Base-by-base conservation (phyloP, 1,284 basidiomycete genomes). In the Pseudozyma flocculosa region DNA sequence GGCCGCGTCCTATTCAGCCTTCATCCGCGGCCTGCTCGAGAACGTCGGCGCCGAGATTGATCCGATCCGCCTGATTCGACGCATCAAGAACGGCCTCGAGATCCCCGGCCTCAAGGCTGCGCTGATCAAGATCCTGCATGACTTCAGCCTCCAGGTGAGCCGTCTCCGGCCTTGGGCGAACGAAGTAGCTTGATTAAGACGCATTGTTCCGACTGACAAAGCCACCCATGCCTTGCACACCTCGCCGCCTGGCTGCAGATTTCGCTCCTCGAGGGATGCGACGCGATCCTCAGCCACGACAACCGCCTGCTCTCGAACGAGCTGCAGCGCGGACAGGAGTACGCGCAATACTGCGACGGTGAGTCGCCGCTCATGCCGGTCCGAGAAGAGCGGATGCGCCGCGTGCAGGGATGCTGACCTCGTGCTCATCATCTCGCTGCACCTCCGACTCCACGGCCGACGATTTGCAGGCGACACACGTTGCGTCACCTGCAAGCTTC, bases 11-110 rank as follows among this genome's bases (percentile, higher is more conserved):
- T 26, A 23, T 40, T 15, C 72, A 88, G 90, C 87, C 0, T 98
- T 98, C 81, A 97, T 99, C 46, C 87, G 92, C 3, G 94, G 89
- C 1, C 81, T 99, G 9, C 68, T 80, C 21, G 93, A 98, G 80
- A 95, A 96, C 61, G 91, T 97, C 34, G 94, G 94, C 8, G 87
- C 91, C 1, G 92, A 97, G 73, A 95, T 98, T 71, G 89, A 95
- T 71, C 94, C 95, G 1, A 88, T 98, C 45, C 86, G 92, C 0
- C 83, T 98, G 40, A 95, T 99, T 49, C 84, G 91, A 8, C 84
- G 93, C 14, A 97, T 99, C 80, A 88, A 89, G 80, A 90, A 96
- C 67, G 94, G 95, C 0, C 83, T 98, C 9, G 90, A 95, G 79
- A 97, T 99, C 38, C 91, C 91, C 0, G 94, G 93, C 0, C 83